Evolutionary conservation across 225 moss, liverwort and hornwort genomes (phyloP), one percentile per base, ranked within the genome.

Genomic region (Straminergon stramineum): DNA sequence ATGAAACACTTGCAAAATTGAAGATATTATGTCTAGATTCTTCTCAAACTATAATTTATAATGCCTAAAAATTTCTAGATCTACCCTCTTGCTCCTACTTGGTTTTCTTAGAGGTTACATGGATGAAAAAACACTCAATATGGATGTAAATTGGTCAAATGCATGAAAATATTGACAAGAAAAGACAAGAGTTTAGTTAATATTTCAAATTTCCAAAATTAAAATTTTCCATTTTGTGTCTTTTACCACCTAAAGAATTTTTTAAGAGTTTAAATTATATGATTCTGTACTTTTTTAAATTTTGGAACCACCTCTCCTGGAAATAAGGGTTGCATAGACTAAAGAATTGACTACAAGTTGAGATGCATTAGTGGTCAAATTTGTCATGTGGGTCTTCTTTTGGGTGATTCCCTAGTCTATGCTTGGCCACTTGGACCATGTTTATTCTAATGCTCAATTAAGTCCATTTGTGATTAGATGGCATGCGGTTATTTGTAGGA

Each of bases 361-460:
- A 66, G 10, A 18, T 5, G 22, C 66, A 22, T 7, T n/a, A 12
- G n/a, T n/a, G 6, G n/a, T 67, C 19, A 35, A 67, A 37, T 67
- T 37, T 5, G 14, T 67, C 19, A 31, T 64, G 64, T 64, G 64
- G 32, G 17, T 64, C 32, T 31, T 64, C 32, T 64, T 16, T 8
- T 8, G 1, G 4, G 5, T 67, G 20, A 37, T 35, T 67, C 6
- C 6, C 11, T 67, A 37, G 20, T 67, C 34, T 2, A 11, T 0
- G 0, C 11, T 1, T 37, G 11, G 37, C 37, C 1, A 0, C 6
- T 1, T 37, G 11, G 37, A 21, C 37, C 68, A 39, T 70, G 4
- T 39, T 70, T 70, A 22, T n/a, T n/a, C 13, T n/a, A 70, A 7
- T 39, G 21, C 21, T 70, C 39, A 70, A 39, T 70, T 7, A 39